Conservation (phyloP, 116 monocot genomes). For the Posidonia oceanica region DNA sequence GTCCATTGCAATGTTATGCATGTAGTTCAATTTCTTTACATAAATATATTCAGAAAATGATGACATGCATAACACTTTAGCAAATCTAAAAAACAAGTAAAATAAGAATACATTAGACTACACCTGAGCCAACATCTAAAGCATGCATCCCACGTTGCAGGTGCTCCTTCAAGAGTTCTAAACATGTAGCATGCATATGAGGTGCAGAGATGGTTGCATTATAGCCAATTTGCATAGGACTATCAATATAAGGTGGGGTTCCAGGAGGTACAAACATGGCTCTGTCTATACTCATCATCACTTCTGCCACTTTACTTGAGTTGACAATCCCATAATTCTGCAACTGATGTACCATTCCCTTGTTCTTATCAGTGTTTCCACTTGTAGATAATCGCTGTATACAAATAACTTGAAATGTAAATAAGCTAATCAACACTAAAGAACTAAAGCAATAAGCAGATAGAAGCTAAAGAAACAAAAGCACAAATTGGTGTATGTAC, state of each 20-base stretch:
- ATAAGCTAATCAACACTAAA: neutral
- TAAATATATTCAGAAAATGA: too few relatives aligned
- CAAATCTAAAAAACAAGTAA: too few relatives aligned
- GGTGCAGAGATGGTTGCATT: conserved; percentile 74
- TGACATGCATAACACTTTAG: too few relatives aligned
- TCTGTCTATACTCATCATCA: conserved; percentile 51
- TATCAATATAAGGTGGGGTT: conserved; percentile 36
- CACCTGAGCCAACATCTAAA: conserved; percentile 67
- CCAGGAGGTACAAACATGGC: conserved; percentile 44
- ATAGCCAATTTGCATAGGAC: conserved; percentile 58
- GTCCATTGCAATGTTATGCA: too few relatives aligned
- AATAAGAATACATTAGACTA: neutral
- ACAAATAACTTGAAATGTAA: neutral
- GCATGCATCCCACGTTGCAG: conserved; percentile 57
- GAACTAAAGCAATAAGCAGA: neutral
- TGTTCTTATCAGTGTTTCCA: conserved; percentile 34
- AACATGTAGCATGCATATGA: conserved; percentile 64
- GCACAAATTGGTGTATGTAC: neutral
- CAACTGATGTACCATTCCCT: conserved; percentile 33
- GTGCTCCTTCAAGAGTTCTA: conserved; percentile 48
- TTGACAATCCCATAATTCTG: conserved; percentile 36
- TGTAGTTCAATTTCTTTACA: too few relatives aligned
- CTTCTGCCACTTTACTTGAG: conserved; percentile 50
- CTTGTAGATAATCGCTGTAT: conserved; percentile 20
- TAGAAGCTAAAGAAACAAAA: neutral